These are phyloP conservation scores for Sporobolomyces phaffii DNA, from an alignment of 768 basidiomycete genomes.

Conservation along the genomic window DNA sequence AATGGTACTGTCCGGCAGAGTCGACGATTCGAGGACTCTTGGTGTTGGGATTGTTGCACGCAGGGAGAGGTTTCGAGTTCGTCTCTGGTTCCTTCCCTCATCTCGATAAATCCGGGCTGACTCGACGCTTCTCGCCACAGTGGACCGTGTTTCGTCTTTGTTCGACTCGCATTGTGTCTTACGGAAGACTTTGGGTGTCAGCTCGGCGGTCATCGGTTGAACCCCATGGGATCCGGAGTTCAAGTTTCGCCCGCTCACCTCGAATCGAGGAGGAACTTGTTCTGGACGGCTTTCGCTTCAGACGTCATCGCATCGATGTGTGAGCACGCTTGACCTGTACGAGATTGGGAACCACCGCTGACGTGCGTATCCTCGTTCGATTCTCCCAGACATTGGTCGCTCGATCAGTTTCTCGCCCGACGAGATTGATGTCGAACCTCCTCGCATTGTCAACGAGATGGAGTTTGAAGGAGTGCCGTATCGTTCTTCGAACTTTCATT, in stretches of 20 bases:
- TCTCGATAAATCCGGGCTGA: not conserved
- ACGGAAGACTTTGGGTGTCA: slow-evolving; percentile 32
- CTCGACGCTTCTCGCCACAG: not conserved
- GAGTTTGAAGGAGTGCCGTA: slow-evolving; percentile 29
- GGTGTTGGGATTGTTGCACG: slow-evolving; percentile 19
- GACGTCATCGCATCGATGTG: slow-evolving; percentile 17
- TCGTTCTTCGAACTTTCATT: slow-evolving; percentile 28
- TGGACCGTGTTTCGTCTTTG: slow-evolving; percentile 30
- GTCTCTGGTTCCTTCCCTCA: not conserved
- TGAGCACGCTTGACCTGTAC: too few species aligned
- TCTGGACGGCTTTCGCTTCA: slow-evolving; percentile 17
- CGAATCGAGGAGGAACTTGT: slow-evolving; percentile 6
- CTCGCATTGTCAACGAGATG: slow-evolving; percentile 20
- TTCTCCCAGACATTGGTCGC: slow-evolving; percentile 20
- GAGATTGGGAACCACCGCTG: too few species aligned
- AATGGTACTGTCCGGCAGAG: slow-evolving; percentile 23
- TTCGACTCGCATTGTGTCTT: slow-evolving; percentile 14
- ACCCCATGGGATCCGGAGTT: not conserved
- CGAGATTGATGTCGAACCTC: slow-evolving; percentile 18
- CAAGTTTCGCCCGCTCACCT: not conserved
- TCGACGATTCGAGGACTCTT: slow-evolving; percentile 32
- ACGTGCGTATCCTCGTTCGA: too few species aligned
- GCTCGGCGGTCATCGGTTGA: slow-evolving; percentile 19
- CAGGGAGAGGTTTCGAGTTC: slow-evolving; percentile 10
- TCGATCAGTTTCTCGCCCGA: slow-evolving; percentile 20